Base-by-base conservation (phyloP, 805 yeast genomes). In the Jamesozyma hellenica region DNA sequence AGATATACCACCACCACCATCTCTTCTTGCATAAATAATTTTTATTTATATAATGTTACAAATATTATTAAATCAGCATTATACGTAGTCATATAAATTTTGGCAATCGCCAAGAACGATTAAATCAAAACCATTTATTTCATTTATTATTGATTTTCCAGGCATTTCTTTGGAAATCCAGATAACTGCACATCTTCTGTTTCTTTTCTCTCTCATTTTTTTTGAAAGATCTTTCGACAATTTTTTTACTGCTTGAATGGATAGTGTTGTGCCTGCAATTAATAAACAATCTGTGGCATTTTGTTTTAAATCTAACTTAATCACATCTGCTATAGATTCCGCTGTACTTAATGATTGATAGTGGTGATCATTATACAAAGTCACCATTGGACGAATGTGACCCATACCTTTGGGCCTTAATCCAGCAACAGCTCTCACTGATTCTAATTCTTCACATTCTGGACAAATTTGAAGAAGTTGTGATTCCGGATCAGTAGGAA, bases 201-300 rank as follows among this genome's bases (percentile, higher is more conserved):
- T 28, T 16, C 32, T 39, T 18, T 68, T 66, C 1, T 75, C 64
- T 47, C 71, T 78, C 3, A 79, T 76, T 6, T 71, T 69, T 42
- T 68, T 68, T 1, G 79, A 68, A 64, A 80, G 65, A 48, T 79
- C 82, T 46, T 69, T 72, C 8, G 77, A 80, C 34, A 79, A 54
- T 42, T 79, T 63, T 48, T 74, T 62, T 9, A 79, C 86, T 2
- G 85, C 85, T 0, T 86, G 86, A 21, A 87, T 87, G 53, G 82
- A 79, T 42, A 87, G 65, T 2, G 94, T 79, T 0, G 96, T 87
- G 3, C 96, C 96, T 7, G 82, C 83, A 38, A 87, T 79, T 6
- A 87, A 61, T 34, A 86, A 61, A 50, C 90, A 79, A 55, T 87
- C 96, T 29, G 70, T 71, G 4, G 28, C 25, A 14, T 30, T 30